These are phyloP conservation scores for Kingdonia uniflora DNA, from an alignment of 164 flowering plant species.

Conservation along the genomic window DNA sequence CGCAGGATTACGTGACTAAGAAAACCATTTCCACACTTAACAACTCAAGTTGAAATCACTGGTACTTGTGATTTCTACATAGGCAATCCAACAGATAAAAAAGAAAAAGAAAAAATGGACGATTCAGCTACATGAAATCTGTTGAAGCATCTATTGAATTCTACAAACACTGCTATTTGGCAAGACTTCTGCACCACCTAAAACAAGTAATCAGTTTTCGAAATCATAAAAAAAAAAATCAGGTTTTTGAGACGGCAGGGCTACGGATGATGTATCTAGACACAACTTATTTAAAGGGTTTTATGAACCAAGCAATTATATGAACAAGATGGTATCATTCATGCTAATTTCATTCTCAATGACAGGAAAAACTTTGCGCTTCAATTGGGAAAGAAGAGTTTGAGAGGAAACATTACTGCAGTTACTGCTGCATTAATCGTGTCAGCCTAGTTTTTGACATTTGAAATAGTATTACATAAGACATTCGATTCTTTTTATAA, in stretches of 20 bases:
- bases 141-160: constrained; percentile 12
- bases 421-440: no score
- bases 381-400: no score
- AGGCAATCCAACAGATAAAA: constrained; percentile 6
- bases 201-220: constrained; percentile 14
- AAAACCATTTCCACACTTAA: constrained; percentile 18
- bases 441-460: no score
- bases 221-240: constrained; percentile 11
- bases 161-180: constrained; percentile 20
- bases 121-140: constrained; percentile 20
- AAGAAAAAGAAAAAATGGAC: constrained; percentile 21
- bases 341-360: constrained; percentile 30
- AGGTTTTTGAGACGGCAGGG: not conserved
- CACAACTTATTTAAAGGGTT: constrained; percentile 22
- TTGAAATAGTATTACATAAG: no score
- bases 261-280: constrained; percentile 16
- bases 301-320: constrained; percentile 19
- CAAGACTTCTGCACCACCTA: constrained; percentile 10
- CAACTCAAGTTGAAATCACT: constrained; percentile 2
- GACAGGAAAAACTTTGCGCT: constrained; percentile 32
- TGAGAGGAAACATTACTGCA: no score
- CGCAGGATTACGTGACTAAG: constrained; percentile 40
- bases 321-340: constrained; percentile 24
- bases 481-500: no score
- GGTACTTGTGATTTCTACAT: constrained; percentile 17